These are phyloP conservation scores for Hemisphaericaspora xylofermentans DNA, from an alignment of 1,139 yeast species.

Conservation along the genomic window DNA sequence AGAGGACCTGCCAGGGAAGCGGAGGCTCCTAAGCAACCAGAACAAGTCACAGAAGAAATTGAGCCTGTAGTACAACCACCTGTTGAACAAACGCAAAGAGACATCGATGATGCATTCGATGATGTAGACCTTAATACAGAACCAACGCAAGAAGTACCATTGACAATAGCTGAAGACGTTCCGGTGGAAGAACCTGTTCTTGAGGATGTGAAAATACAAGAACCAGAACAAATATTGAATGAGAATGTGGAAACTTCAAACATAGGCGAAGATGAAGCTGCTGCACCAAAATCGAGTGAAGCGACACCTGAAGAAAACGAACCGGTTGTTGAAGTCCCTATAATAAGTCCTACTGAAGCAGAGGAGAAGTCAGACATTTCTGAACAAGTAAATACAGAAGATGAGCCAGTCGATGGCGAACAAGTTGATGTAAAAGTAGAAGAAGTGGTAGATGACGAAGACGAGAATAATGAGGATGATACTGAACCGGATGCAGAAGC, in stretches of 20 bases:
- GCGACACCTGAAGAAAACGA: no score
- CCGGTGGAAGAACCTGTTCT: conserved; percentile 4
- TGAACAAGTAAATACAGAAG: conserved; percentile 7
- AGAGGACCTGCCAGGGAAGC: conserved; percentile 13
- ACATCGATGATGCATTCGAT: conserved; percentile 12
- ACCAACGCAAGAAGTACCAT: conserved; percentile 3
- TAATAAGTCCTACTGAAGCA: conserved; percentile 7
- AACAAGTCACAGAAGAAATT: conserved; percentile 16
- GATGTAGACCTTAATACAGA: conserved; percentile 7
- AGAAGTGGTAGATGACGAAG: conserved; percentile 8
- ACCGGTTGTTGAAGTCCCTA: conserved; percentile 2
- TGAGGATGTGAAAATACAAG: conserved; percentile 7
- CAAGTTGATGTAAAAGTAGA: conserved; percentile 9
- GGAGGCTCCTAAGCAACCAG: conserved; percentile 10
- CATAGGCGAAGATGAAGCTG: neutral
- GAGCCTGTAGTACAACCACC: conserved; percentile 18
- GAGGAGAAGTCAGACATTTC: conserved; percentile 7
- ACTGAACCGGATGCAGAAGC: conserved; percentile 21
- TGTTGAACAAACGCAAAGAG: conserved; percentile 5
- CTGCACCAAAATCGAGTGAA: conserved; percentile 5
- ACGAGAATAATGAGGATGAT: conserved; percentile 9
- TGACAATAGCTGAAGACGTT: conserved; percentile 18
- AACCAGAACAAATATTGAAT: no score
- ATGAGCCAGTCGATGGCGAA: conserved; percentile 6
- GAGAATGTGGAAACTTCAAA: no score